Base-by-base conservation (phyloP, 2,329 filamentous ascomycete species). In the Trichoderma afroharzianum region DNA sequence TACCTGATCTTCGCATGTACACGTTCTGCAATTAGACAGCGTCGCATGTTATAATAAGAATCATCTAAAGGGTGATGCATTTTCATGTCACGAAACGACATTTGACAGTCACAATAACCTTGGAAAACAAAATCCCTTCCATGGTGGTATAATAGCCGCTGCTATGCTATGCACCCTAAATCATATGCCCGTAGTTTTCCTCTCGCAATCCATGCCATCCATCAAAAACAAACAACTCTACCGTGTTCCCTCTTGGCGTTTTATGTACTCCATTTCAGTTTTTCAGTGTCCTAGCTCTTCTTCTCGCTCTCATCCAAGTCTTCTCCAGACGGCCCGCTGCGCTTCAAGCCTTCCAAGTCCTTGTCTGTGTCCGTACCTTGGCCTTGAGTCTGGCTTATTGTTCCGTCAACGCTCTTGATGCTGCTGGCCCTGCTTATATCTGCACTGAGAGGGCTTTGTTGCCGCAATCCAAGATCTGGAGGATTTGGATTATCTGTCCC, bases 341-440 rank as follows among this genome's bases (percentile, higher is more conserved):
- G 77, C 75, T 78, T 82, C 2, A 84, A 77, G 0, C 80, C 79
- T 30, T 79, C 77, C 21, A 82, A 62, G 12, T 73, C 74, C 1
- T 73, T 76, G 2, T 77, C 74, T 11, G 59, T 70, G 1, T 62
- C 70, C 7, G 24, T 68, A 11, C 33, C 71, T n/a, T 69, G 66
- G 21, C 72, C 73, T 21, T 70, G 69, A 47, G 26, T 30, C 62
- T 72, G 39, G 7, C 14, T 61, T 3, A 53, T n/a, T 3, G 14
- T 21, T 15, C 67, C 67, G 47, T 78, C 77, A 2, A 57, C 73
- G 70, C 83, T 87, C 76, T 82, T 85, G 24, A 93, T 81, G 77
- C 92, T 95, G 76, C 90, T 94, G 1, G 93, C 92, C 73, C 90
- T 88, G 78, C 92, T 95, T 18, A 94, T 85, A 68, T 89, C 85